Evolutionary conservation across 2,329 filamentous ascomycete species (phyloP), one percentile per base, ranked within the genome.

Genomic region (Aspergillus spinulosporus): DNA sequence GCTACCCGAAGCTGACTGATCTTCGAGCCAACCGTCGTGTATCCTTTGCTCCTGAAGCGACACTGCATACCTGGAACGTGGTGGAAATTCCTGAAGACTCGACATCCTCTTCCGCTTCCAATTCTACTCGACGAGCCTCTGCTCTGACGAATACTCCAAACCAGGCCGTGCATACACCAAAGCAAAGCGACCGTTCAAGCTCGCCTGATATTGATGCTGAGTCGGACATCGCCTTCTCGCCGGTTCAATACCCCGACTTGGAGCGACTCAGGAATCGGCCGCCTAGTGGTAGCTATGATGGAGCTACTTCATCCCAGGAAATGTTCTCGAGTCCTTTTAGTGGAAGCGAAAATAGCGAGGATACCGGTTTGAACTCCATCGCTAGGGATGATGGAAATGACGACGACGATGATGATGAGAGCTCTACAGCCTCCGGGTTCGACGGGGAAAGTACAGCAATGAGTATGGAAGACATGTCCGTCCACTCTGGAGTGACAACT

Each of bases 1-100:
- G 29, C 34, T 47, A 11, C 15, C 11, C 28, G 2, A 11, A 11
- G 48, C 64, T 70, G 54, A 71, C 52, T 54, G 48, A 57, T 54
- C 11, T 52, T 45, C 37, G 52, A 83, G 84, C 93, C 47, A 96
- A 94, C 71, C 86, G 94, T 67, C 86, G 94, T 68, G 94, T 99
- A 34, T 97, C 93, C 0, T 99, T 99, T 74, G 94, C 94, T 3
- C 94, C 94, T 1, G 94, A 99, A 75, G 94, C 94, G 9, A 99
- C 94, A 3, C 81, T 99, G 36, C 94, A 99, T 71, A 99, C 94
- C 0, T 97, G 96, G 82, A 92, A 97, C 68, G 92, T 94, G 54
- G 85, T 97, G 44, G 93, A 97, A 68, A 89, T 92, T 60, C 83
- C 86, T 70, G 91, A 92, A 68, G 92, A 97, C 70, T 90, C 90